Conservation (phyloP, 2,329 filamentous ascomycete genomes). For the Alternaria angustiovoidea region DNA sequence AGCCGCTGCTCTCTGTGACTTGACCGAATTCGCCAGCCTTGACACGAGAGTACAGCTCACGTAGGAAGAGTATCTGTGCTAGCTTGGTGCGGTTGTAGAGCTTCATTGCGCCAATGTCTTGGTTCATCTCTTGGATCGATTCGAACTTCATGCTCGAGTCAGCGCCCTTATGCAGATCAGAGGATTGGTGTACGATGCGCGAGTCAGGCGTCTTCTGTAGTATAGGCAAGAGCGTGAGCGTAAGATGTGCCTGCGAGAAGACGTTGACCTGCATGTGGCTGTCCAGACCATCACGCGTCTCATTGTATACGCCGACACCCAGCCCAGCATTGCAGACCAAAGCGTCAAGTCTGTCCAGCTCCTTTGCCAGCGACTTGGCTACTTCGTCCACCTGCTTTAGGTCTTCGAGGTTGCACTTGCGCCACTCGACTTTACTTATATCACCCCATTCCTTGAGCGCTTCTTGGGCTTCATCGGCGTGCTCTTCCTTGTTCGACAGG, state of each 20-base stretch:
- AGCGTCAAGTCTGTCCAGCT: conserved; percentile 56
- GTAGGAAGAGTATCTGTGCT: conserved; percentile 58
- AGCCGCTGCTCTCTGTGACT: conserved; percentile 43
- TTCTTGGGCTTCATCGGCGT: conserved; percentile 56
- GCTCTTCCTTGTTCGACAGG: conserved; percentile 59
- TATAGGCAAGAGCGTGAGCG: conserved; percentile 56
- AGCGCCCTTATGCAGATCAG: conserved; percentile 57
- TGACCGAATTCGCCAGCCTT: conserved; percentile 40
- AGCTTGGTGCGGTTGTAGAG: conserved; percentile 62
- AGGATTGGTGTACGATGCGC: conserved; percentile 60
- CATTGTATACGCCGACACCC: conserved; percentile 59
- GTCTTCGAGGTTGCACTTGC: conserved; percentile 58
- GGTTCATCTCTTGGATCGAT: conserved; percentile 59
- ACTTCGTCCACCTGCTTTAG: conserved; percentile 57
- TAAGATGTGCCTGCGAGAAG: conserved; percentile 60
- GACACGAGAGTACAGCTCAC: conserved; percentile 52
- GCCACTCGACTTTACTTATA: conserved; percentile 54
- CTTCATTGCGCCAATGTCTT: conserved; percentile 57
- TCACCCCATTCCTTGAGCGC: conserved; percentile 56
- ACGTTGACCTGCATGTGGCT: conserved; percentile 62
- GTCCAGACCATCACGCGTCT: conserved; percentile 61
- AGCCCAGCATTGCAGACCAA: conserved; percentile 61
- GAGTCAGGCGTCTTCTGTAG: conserved; percentile 56
- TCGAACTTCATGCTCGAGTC: conserved; percentile 53
- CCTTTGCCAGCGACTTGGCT: conserved; percentile 53